phyloP scores from a whole-genome alignment of 2,329 filamentous ascomycete genomes.

The Colletotrichum musicola region DNA sequence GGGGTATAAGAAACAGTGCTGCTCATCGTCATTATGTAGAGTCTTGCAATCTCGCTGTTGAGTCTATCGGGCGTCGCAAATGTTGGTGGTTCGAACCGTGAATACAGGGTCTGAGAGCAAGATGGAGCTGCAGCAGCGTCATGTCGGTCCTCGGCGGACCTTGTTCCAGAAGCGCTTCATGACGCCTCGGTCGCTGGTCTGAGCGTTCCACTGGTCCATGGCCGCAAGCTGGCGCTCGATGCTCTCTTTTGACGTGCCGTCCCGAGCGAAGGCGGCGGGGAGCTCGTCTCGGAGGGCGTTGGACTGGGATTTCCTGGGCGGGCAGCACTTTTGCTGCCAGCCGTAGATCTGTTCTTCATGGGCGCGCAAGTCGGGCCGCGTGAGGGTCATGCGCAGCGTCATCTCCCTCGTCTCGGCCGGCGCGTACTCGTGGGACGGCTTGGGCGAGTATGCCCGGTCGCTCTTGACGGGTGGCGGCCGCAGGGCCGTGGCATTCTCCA shows the following conservation, averaged over 20 bases:
- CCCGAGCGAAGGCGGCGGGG: slow-evolving; percentile 48
- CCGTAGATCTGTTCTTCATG: slow-evolving; percentile 80
- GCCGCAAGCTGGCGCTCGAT: slow-evolving; percentile 67
- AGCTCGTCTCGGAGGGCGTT: slow-evolving; percentile 49
- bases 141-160: slow-evolving; percentile 58
- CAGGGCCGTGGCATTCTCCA: slow-evolving; percentile 54
- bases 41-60: slow-evolving; percentile 23
- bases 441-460: slow-evolving; percentile 43
- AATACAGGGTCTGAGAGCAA: slow-evolving; percentile 3
- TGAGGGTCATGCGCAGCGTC: slow-evolving; percentile 96
- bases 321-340: slow-evolving; percentile 64
- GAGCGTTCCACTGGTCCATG: slow-evolving; percentile 63
- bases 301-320: slow-evolving; percentile 41
- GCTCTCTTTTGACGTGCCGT: slow-evolving; percentile 61
- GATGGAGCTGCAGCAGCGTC: not conserved
- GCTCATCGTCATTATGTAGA: slow-evolving; percentile 25
- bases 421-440: slow-evolving; percentile 58
- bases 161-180: slow-evolving; percentile 76
- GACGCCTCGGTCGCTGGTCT: slow-evolving; percentile 63
- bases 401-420: slow-evolving; percentile 79
- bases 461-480: slow-evolving; percentile 45
- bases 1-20: slow-evolving; percentile 32
- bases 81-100: not conserved
- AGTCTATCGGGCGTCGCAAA: slow-evolving; percentile 13
- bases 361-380: slow-evolving; percentile 85